These are phyloP conservation scores for Botrytis medusae DNA, from an alignment of 2,329 filamentous ascomycete genomes.

Conservation along the genomic window DNA sequence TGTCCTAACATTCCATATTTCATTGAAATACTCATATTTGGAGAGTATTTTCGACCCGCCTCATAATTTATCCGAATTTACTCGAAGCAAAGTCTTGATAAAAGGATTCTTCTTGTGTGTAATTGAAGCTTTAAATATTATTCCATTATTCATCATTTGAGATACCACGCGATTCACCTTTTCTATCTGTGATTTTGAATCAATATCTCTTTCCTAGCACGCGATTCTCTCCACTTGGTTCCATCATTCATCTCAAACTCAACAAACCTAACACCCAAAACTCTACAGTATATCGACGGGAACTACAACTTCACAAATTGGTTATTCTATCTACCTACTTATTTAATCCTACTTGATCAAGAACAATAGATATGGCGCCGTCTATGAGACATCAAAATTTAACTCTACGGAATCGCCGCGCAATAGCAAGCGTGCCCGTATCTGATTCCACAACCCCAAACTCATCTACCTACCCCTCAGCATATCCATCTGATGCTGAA, in stretches of 20 bases:
- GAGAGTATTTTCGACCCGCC: slow-evolving; percentile 30
- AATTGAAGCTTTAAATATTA: slow-evolving; percentile 5
- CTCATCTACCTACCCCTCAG: slow-evolving; percentile 30
- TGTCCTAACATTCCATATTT: slow-evolving; percentile 34
- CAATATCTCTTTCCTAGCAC: not conserved
- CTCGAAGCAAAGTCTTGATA: not conserved
- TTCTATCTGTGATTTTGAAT: slow-evolving; percentile 9
- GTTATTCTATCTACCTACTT: not conserved
- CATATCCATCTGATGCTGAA: slow-evolving; percentile 37
- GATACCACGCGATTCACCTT: not conserved
- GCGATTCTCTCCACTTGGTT: not conserved
- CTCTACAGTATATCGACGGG: not conserved
- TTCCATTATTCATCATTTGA: not conserved
- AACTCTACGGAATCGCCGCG: slow-evolving; percentile 9
- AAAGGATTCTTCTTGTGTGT: not conserved
- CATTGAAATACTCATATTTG: slow-evolving; percentile 22
- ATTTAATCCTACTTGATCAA: not conserved
- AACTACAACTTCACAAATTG: not conserved
- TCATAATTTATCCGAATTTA: not conserved
- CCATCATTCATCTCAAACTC: not conserved
- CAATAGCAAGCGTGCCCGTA: slow-evolving; percentile 2
- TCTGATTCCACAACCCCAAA: slow-evolving; percentile 25
- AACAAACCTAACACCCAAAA: not conserved
- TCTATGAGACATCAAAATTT: slow-evolving; percentile 7
- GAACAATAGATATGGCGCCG: not conserved